Evolutionary conservation across 371 early-diverging fungal genomes (phyloP).

Genomic region (Apophysomyces trapeziformis): DNA sequence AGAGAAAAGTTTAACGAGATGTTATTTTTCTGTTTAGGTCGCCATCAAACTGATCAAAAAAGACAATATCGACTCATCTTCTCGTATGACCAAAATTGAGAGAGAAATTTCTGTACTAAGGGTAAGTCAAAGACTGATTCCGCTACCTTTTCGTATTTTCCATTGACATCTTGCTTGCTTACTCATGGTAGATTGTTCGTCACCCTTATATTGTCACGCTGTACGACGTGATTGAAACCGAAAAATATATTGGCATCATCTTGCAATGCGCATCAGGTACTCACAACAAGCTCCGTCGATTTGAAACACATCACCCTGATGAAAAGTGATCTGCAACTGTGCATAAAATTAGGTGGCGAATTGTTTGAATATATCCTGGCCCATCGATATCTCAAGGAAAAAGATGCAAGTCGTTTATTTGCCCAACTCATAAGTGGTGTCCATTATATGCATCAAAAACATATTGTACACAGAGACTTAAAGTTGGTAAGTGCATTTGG

Average conservation of each 20-base stretch:
- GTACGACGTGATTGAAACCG: conserved; percentile 96
- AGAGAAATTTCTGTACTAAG: conserved; percentile 83
- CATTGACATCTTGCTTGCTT: conserved; percentile 13
- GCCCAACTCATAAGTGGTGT: conserved; percentile 94
- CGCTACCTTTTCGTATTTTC: background rate
- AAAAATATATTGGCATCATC: conserved; percentile 93
- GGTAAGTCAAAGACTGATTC: conserved; percentile 46
- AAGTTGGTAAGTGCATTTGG: conserved; percentile 72
- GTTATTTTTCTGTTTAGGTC: conserved; percentile 47
- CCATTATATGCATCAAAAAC: conserved; percentile 85
- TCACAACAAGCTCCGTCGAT: background rate
- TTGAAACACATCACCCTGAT: background rate
- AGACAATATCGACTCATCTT: conserved; percentile 79
- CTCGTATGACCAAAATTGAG: conserved; percentile 79
- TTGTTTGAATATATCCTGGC: conserved; percentile 96
- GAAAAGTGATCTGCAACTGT: too few species aligned
- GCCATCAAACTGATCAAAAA: conserved; percentile 85
- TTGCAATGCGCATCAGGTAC: conserved; percentile 93
- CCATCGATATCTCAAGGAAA: conserved; percentile 90
- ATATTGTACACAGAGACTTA: conserved; percentile 95
- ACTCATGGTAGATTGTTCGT: conserved; percentile 64
- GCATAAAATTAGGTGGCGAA: conserved; percentile 74
- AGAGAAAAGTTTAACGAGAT: conserved; percentile 4
- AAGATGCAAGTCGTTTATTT: conserved; percentile 90
- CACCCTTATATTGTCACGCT: conserved; percentile 94